A percentile compares a stretch with the other conserved stretches of the same genome.
Evolutionary conservation across 2,329 filamentous ascomycete genomes (phyloP).

Genomic region (Pseudogymnoascus sp.): DNA sequence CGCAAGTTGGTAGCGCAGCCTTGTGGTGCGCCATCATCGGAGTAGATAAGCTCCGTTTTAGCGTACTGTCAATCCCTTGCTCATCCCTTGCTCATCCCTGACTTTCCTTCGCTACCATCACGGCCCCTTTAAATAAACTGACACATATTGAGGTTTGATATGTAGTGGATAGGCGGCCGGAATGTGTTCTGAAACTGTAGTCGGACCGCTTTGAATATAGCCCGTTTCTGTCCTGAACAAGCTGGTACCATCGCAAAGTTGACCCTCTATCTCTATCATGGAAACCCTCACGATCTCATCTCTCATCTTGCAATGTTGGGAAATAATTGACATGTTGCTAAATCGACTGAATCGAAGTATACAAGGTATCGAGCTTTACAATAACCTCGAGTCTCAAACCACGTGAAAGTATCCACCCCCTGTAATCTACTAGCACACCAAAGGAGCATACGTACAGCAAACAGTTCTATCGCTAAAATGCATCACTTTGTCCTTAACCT

Average conservation of each 20-base stretch:
- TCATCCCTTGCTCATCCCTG: background rate
- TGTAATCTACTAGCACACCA: conserved; percentile 7
- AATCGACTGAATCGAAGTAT: background rate
- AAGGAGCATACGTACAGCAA: background rate
- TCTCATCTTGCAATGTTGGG: background rate
- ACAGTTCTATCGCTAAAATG: conserved; percentile 8
- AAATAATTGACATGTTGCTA: background rate
- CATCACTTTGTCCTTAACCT: background rate
- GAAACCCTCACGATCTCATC: background rate
- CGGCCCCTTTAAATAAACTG: background rate
- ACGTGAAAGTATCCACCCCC: background rate
- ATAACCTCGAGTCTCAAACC: background rate
- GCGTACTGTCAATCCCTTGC: background rate
- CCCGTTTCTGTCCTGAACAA: background rate
- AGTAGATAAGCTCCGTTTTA: background rate
- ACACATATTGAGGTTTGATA: background rate
- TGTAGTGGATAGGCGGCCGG: background rate
- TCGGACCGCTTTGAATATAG: background rate
- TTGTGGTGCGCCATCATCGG: background rate
- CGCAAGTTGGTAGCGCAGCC: background rate
- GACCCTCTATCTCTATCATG: background rate
- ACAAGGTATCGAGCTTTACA: background rate
- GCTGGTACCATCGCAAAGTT: background rate
- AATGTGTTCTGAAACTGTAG: background rate
- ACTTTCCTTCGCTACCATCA: background rate